A percentile compares a stretch with the other conserved stretches of the same genome.
These are phyloP conservation scores for Claviceps africana DNA, from an alignment of 2,329 filamentous ascomycete species.

Conservation along the genomic window DNA sequence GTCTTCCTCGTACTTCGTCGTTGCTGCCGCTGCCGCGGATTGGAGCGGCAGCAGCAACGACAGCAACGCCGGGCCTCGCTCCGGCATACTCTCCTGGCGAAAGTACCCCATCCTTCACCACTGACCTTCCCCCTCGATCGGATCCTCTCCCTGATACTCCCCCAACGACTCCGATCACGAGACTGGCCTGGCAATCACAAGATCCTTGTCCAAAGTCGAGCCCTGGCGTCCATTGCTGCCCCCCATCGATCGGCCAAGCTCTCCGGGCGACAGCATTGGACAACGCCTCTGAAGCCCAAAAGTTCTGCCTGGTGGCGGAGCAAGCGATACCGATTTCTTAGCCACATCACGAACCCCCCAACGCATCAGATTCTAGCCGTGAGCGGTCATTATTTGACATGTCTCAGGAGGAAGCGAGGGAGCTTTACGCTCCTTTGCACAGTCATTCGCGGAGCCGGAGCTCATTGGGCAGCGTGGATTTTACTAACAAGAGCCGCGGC, in stretches of 20 bases:
- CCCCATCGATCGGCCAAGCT: constrained; percentile 12
- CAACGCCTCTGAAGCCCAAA: constrained; percentile 3
- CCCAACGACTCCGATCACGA: constrained; percentile 4
- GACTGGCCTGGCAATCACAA: neutral
- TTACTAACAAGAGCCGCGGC: constrained; percentile 14
- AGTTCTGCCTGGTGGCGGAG: constrained; percentile 5
- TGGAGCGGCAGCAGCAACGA: constrained; percentile 8
- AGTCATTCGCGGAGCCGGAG: constrained; percentile 20
- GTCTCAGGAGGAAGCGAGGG: constrained; percentile 18
- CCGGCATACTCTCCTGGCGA: constrained; percentile 3
- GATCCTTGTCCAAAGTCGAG: neutral
- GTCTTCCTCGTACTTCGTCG: constrained; percentile 29
- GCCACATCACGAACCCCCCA: constrained; percentile 8
- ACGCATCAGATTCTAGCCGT: neutral
- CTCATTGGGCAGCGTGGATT: constrained; percentile 20
- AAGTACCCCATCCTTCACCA: neutral
- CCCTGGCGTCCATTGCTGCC: constrained; percentile 10
- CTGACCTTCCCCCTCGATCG: neutral
- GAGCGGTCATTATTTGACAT: constrained; percentile 11
- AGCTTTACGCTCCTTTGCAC: constrained; percentile 13
- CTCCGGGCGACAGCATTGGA: constrained; percentile 9
- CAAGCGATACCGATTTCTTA: constrained; percentile 7
- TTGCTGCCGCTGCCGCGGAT: constrained; percentile 25
- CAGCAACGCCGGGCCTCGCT: constrained; percentile 3
- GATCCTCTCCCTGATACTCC: constrained; percentile 3